These are phyloP conservation scores for Colletotrichum eremochloae DNA, from an alignment of 2,329 filamentous ascomycete species.

Conservation along the genomic window DNA sequence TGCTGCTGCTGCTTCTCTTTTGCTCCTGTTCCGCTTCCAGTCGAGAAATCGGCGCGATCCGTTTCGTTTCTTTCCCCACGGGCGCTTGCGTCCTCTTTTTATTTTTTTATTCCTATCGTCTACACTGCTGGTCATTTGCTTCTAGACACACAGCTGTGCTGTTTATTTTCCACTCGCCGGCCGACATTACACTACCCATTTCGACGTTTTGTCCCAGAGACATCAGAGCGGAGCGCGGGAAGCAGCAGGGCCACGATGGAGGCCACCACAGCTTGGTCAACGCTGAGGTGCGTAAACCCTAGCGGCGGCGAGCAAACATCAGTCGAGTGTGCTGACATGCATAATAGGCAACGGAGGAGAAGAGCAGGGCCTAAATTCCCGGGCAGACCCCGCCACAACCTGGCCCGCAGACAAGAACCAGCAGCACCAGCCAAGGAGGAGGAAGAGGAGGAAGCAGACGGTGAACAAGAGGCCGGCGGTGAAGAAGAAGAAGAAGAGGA, in stretches of 20 bases:
- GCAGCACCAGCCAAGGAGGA: background rate
- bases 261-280: constrained; percentile 28
- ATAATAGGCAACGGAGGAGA: constrained; percentile 26
- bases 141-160: constrained; percentile 35
- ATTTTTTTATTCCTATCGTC: background rate
- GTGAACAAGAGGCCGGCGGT: constrained; percentile 6
- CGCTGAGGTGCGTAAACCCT: constrained; percentile 1
- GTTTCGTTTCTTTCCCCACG: constrained; percentile 2
- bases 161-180: constrained; percentile 21
- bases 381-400: constrained; percentile 34
- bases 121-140: background rate
- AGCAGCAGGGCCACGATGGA: constrained; percentile 23
- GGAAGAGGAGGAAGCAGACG: constrained; percentile 30
- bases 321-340: background rate
- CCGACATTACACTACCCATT: background rate
- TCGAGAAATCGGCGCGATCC: constrained; percentile 19
- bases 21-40: background rate
- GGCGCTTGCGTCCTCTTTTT: constrained; percentile 25
- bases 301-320: no score
- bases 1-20: background rate
- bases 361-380: constrained; percentile 25
- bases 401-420: constrained; percentile 7
- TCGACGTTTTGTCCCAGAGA: background rate
- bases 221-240: background rate
- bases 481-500: constrained; percentile 8